phyloP scores from a whole-genome alignment of 1,284 basidiomycete genomes.

The Ceratobasidium sp. region DNA sequence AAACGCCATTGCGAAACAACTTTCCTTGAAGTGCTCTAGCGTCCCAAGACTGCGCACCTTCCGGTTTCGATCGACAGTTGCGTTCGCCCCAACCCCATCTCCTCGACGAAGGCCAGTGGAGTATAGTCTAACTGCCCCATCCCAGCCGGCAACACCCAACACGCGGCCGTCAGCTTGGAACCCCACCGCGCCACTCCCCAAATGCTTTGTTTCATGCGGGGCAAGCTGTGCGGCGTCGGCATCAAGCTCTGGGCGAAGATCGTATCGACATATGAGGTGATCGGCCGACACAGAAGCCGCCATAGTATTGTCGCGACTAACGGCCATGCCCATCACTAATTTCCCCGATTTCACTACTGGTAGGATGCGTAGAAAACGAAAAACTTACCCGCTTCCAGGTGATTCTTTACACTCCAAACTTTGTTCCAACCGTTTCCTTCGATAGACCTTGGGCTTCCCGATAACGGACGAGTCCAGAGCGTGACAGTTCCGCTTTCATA shows the following conservation, averaged over 20 bases:
- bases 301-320: slow-evolving; percentile 63
- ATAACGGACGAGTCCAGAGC: slow-evolving; percentile 55
- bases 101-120: slow-evolving; percentile 19
- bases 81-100: slow-evolving; percentile 60
- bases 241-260: slow-evolving; percentile 51
- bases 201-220: slow-evolving; percentile 68
- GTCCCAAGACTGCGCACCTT: slow-evolving; percentile 65
- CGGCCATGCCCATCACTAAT: slow-evolving; percentile 81
- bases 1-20: slow-evolving; percentile 73
- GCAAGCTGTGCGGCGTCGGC: slow-evolving; percentile 44
- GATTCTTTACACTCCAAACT: slow-evolving; percentile 70
- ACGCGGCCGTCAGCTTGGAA: slow-evolving; percentile 77
- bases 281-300: slow-evolving; percentile 84
- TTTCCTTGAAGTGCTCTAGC: slow-evolving; percentile 75
- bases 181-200: slow-evolving; percentile 74
- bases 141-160: slow-evolving; percentile 86
- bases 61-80: background rate
- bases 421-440: slow-evolving; percentile 75
- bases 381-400: slow-evolving; percentile 75
- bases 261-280: slow-evolving; percentile 73
- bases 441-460: slow-evolving; percentile 59
- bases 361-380: background rate
- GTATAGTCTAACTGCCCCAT: slow-evolving; percentile 56
- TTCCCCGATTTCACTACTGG: no score
- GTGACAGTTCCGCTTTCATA: slow-evolving; percentile 83